Percentiles rank a stretch among this genome's conserved stretches.
Conservation (phyloP, 2,329 filamentous ascomycete species). For the Claviceps africana region DNA sequence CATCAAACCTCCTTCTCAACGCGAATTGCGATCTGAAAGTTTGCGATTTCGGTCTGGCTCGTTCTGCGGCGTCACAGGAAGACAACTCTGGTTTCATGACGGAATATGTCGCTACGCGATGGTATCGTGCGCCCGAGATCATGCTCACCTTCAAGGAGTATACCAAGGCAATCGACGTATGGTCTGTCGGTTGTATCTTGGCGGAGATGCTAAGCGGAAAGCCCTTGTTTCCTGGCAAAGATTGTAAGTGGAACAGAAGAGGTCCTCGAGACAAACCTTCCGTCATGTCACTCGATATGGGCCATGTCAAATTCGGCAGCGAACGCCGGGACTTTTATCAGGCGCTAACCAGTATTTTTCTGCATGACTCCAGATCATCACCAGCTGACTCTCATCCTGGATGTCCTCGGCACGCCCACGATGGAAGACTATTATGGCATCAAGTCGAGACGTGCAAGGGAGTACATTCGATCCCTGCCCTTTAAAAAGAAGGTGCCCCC, state of each 20-base stretch:
- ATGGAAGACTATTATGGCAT: constrained; percentile 99
- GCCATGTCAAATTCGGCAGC: background rate
- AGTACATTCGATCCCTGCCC: constrained; percentile 94
- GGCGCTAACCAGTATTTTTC: background rate
- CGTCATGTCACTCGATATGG: background rate
- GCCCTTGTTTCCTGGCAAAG: constrained; percentile 94
- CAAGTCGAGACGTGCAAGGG: constrained; percentile 90
- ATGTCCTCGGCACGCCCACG: constrained; percentile 92
- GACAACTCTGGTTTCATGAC: constrained; percentile 99
- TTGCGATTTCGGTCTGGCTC: constrained; percentile 92
- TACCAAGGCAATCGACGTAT: constrained; percentile 98
- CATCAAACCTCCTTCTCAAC: constrained; percentile 90
- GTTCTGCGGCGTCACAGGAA: constrained; percentile 90
- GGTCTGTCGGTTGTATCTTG: constrained; percentile 96
- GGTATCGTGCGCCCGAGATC: constrained; percentile 98
- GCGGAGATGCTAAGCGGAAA: constrained; percentile 99
- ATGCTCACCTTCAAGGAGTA: constrained; percentile 99
- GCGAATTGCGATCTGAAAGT: constrained; percentile 99
- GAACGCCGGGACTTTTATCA: background rate
- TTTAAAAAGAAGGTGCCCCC: constrained; percentile 99
- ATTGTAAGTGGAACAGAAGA: constrained; percentile 49
- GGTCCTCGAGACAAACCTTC: background rate
- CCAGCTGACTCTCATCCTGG: constrained; percentile 90
- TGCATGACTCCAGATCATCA: constrained; percentile 61
- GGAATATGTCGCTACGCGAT: constrained; percentile 97